Evolutionary conservation across 441 rosid genomes (phyloP).

Genomic region (Omphalea diandra): DNA sequence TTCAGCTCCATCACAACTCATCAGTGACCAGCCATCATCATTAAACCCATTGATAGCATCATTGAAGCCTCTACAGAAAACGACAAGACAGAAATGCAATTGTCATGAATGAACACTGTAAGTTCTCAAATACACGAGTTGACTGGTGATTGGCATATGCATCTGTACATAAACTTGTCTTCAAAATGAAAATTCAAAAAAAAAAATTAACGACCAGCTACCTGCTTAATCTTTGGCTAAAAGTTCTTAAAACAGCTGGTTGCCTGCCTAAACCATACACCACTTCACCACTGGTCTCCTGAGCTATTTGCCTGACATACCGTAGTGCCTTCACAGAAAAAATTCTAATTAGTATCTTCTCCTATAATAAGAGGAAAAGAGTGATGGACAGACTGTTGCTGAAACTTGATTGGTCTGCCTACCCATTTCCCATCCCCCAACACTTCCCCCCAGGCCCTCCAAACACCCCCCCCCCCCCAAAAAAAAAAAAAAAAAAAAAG

Average conservation of each 20-base stretch:
- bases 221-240: constrained; percentile 97
- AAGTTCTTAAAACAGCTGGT: constrained; percentile 90
- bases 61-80: constrained; percentile 70
- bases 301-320: constrained; percentile 85
- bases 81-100: neutral
- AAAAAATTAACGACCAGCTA: constrained; percentile 18
- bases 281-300: constrained; percentile 92
- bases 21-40: constrained; percentile 94
- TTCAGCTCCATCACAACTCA: constrained; percentile 83
- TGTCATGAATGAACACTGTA: neutral
- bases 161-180: neutral
- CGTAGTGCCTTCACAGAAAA: constrained; percentile 66
- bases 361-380: too few relatives aligned
- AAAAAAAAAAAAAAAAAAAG: too few relatives aligned
- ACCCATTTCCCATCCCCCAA: too few relatives aligned
- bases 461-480: too few relatives aligned
- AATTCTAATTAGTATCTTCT: constrained; percentile 22
- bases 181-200: too few relatives aligned
- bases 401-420: neutral
- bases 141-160: too few relatives aligned
- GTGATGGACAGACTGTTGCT: neutral
- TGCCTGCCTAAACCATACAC: constrained; percentile 92
- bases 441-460: too few relatives aligned
- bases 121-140: neutral
- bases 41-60: constrained; percentile 95